Conservation (phyloP, 1,284 basidiomycete genomes). For the Taiwanofungus camphoratus region DNA sequence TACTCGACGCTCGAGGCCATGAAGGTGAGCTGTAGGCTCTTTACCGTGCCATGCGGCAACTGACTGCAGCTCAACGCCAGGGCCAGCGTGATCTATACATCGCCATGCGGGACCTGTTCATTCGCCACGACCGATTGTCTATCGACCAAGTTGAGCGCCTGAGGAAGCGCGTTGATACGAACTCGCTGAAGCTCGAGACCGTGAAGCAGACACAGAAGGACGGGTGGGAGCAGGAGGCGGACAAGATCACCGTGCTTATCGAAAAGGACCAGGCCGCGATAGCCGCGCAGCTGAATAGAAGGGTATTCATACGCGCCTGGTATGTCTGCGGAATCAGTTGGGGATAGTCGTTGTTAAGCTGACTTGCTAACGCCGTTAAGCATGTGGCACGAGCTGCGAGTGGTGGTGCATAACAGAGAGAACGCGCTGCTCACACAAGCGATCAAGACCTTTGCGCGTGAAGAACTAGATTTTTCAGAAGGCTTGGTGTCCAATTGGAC, state of each 20-base stretch:
- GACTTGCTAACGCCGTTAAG: slow-evolving; percentile 32
- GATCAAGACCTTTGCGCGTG: slow-evolving; percentile 65
- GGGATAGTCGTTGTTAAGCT: too few species aligned
- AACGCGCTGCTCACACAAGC: slow-evolving; percentile 74
- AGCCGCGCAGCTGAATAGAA: slow-evolving; percentile 58
- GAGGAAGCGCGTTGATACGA: slow-evolving; percentile 77
- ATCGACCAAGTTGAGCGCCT: slow-evolving; percentile 82
- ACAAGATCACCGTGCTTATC: slow-evolving; percentile 60
- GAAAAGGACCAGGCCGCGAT: slow-evolving; percentile 78
- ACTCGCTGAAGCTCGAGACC: slow-evolving; percentile 69
- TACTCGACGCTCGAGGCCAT: slow-evolving; percentile 67
- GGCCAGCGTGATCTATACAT: slow-evolving; percentile 84
- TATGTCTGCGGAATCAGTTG: too few species aligned
- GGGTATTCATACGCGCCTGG: slow-evolving; percentile 83
- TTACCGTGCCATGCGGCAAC: too few species aligned
- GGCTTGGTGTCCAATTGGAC: slow-evolving; percentile 67
- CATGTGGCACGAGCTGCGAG: slow-evolving; percentile 88
- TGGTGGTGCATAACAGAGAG: slow-evolving; percentile 84
- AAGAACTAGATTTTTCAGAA: slow-evolving; percentile 64
- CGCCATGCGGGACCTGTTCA: slow-evolving; percentile 78
- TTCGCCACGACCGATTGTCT: slow-evolving; percentile 77
- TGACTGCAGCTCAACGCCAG: slow-evolving; percentile 36
- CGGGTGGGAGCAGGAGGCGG: slow-evolving; percentile 79
- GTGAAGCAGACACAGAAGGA: slow-evolving; percentile 67
- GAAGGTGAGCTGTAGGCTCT: slow-evolving; percentile 56